A percentile compares a stretch with the other conserved stretches of the same genome.
Conservation (phyloP, 2,329 filamentous ascomycete species). For the Fusarium citri region DNA sequence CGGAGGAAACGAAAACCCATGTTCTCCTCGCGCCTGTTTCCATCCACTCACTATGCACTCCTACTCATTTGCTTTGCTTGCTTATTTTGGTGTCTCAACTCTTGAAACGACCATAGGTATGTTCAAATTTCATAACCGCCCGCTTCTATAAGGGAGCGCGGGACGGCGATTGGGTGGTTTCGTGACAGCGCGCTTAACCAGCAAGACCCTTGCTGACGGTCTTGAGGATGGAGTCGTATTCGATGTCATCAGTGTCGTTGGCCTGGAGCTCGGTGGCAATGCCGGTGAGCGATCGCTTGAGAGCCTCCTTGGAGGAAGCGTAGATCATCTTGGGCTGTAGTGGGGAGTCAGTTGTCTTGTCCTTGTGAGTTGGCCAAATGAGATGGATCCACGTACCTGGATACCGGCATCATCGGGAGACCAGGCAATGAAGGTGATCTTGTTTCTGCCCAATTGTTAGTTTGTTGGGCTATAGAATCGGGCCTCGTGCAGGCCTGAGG, state of each 20-base stretch:
- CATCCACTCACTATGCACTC: constrained; percentile 41
- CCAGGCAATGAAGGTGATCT: constrained; percentile 84
- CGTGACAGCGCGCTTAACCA: constrained; percentile 51
- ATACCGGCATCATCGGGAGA: constrained; percentile 83
- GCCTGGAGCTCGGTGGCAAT: constrained; percentile 83
- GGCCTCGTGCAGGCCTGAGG: constrained; percentile 9
- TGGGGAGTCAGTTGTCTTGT: constrained; percentile 18
- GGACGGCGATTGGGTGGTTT: constrained; percentile 21
- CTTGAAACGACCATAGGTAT: constrained; percentile 46
- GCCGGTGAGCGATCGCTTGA: constrained; percentile 83
- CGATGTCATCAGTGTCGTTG: constrained; percentile 86
- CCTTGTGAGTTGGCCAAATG: constrained; percentile 69
- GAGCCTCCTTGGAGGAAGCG: constrained; percentile 86
- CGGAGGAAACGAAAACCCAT: constrained; percentile 37
- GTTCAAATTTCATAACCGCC: constrained; percentile 41
- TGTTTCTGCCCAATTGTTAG: constrained; percentile 66
- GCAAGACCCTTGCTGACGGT: constrained; percentile 72
- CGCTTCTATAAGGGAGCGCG: constrained; percentile 36
- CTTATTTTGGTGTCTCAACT: constrained; percentile 43
- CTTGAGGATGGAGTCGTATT: constrained; percentile 77
- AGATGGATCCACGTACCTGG: constrained; percentile 71
- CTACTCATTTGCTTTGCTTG: constrained; percentile 40
- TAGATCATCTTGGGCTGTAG: constrained; percentile 87
- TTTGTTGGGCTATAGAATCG: constrained; percentile 1
- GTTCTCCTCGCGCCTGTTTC: constrained; percentile 22